phyloP scores from a whole-genome alignment of 2,329 filamentous ascomycete species.

The Fusarium nanum region DNA sequence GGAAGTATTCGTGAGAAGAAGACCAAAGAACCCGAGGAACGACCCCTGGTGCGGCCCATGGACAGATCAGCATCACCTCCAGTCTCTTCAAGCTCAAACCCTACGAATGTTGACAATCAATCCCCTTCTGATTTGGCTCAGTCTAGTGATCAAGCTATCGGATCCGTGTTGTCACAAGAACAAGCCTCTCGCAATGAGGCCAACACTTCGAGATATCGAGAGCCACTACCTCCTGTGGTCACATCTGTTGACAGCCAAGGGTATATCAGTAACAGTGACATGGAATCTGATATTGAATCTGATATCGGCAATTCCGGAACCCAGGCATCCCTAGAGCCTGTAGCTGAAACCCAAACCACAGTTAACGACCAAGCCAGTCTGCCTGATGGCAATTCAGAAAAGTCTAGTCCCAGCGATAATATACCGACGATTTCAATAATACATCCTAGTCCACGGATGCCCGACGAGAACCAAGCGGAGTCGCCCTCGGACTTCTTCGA shows the following conservation, averaged over 20 bases:
- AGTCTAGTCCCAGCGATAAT: conserved; percentile 13
- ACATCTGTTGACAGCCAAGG: conserved; percentile 75
- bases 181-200: conserved; percentile 63
- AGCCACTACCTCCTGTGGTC: conserved; percentile 77
- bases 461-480: conserved; percentile 30
- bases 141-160: conserved; percentile 71
- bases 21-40: conserved; percentile 63
- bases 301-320: conserved; percentile 9
- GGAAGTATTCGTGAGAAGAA: conserved; percentile 77
- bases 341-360: conserved; percentile 9
- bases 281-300: conserved; percentile 50
- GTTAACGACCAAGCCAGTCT: neutral
- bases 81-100: conserved; percentile 5
- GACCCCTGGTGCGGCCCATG: conserved; percentile 67
- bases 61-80: conserved; percentile 51
- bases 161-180: conserved; percentile 66
- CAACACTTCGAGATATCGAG: conserved; percentile 67
- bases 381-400: neutral
- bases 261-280: conserved; percentile 68
- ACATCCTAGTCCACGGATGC: conserved; percentile 56
- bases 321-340: neutral
- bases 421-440: conserved; percentile 60
- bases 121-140: conserved; percentile 52
- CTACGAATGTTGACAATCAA: conserved; percentile 46
- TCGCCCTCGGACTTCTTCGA: conserved; percentile 56